phyloP scores from a whole-genome alignment of 352 stramenopile species.

The Phytophthora boehmeriae region DNA sequence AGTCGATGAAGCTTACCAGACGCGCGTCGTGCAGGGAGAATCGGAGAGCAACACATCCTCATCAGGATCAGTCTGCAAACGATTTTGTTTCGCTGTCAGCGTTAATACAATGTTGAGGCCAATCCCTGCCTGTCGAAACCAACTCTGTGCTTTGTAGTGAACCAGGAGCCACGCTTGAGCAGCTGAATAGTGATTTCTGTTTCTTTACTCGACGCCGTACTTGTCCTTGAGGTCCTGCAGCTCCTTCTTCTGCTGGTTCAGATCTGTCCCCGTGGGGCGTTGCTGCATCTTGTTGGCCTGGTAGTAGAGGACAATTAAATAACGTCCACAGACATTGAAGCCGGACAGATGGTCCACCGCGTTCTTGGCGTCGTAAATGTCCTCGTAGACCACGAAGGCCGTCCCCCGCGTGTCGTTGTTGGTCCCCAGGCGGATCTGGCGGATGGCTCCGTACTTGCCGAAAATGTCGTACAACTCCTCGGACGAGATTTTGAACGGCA shows the following conservation, averaged over 20 bases:
- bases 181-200: not conserved
- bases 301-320: conserved; percentile 99
- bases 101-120: too few species aligned
- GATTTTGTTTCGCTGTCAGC: too few species aligned
- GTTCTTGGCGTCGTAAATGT: conserved; percentile 99
- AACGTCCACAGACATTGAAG: conserved; percentile 99
- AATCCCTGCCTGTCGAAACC: too few species aligned
- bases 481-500: conserved; percentile 98
- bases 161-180: too few species aligned
- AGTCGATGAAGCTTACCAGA: too few species aligned
- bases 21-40: too few species aligned
- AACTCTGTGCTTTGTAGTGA: too few species aligned
- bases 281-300: conserved; percentile 91
- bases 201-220: conserved; percentile 80
- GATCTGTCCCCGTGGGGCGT: conserved; percentile 38
- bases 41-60: too few species aligned
- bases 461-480: conserved; percentile 99
- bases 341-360: conserved; percentile 98
- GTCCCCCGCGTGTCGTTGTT: conserved; percentile 97
- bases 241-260: conserved; percentile 81
- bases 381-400: conserved; percentile 99
- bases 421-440: conserved; percentile 94
- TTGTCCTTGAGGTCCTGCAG: conserved; percentile 86
- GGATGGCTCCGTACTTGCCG: conserved; percentile 99
- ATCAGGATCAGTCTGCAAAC: too few species aligned